Percentiles rank a stretch among this genome's conserved stretches.
Evolutionary conservation across 2,329 filamentous ascomycete species (phyloP).

Genomic region (Aureobasidium vineae): DNA sequence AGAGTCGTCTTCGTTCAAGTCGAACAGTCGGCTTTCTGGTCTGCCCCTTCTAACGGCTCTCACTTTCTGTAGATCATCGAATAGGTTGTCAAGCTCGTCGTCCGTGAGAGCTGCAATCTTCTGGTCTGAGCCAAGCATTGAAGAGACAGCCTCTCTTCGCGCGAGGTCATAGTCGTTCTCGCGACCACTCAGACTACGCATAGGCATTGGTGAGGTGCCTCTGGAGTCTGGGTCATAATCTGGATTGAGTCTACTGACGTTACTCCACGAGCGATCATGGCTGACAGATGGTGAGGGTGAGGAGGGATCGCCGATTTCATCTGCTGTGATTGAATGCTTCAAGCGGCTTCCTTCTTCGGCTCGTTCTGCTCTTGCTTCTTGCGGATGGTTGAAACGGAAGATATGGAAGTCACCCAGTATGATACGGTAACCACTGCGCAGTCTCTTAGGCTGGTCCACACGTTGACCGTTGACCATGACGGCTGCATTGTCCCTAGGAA

Average conservation of each 20-base stretch:
- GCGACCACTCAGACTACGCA: conserved; percentile 56
- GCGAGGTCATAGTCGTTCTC: conserved; percentile 97
- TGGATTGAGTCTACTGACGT: conserved; percentile 75
- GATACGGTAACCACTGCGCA: conserved; percentile 90
- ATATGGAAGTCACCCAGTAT: conserved; percentile 99
- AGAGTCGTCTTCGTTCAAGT: conserved; percentile 63
- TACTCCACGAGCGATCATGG: conserved; percentile 60
- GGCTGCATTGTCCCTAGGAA: conserved; percentile 85
- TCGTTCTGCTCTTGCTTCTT: conserved; percentile 89
- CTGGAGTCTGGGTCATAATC: conserved; percentile 72
- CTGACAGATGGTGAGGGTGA: conserved; percentile 58
- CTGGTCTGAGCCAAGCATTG: conserved; percentile 85
- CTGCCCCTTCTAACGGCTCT: conserved; percentile 76
- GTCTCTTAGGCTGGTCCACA: conserved; percentile 77
- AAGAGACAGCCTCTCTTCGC: conserved; percentile 85
- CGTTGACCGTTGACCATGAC: conserved; percentile 98
- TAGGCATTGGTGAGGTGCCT: conserved; percentile 73
- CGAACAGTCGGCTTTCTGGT: conserved; percentile 55
- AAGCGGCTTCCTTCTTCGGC: conserved; percentile 78
- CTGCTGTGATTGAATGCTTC: conserved; percentile 71
- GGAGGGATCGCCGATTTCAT: conserved; percentile 56
- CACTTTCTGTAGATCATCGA: conserved; percentile 89
- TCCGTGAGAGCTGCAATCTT: conserved; percentile 88
- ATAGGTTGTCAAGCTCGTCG: conserved; percentile 88
- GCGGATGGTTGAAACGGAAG: conserved; percentile 95